Evolutionary conservation across 805 yeast genomes (phyloP).

Genomic region (Yamadazyma tumulicola): DNA sequence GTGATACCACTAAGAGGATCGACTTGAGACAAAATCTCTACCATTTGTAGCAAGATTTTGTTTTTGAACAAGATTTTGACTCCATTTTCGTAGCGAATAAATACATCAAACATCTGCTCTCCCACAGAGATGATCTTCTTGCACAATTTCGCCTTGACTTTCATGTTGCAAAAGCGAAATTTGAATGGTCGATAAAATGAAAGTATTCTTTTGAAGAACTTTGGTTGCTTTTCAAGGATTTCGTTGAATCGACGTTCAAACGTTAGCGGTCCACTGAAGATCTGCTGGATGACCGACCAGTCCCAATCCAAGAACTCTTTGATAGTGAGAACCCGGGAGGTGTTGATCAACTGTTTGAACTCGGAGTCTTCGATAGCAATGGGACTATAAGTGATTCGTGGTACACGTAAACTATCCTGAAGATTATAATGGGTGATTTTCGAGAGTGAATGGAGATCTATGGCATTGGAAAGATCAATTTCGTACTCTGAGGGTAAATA

Average conservation of each 20-base stretch:
- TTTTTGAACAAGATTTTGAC: conserved; percentile 61
- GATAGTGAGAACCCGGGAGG: conserved; percentile 69
- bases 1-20: conserved; percentile 76
- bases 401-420: not conserved
- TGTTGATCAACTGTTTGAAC: conserved; percentile 60
- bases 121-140: conserved; percentile 68
- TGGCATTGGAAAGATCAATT: conserved; percentile 9
- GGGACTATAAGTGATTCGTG: conserved; percentile 3
- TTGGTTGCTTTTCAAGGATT: conserved; percentile 65
- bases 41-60: conserved; percentile 81
- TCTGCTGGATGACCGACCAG: conserved; percentile 68
- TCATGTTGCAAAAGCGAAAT: conserved; percentile 55
- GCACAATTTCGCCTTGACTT: conserved; percentile 40
- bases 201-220: conserved; percentile 76
- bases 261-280: conserved; percentile 81
- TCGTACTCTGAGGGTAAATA: conserved; percentile 12
- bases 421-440: conserved; percentile 11
- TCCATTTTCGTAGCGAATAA: conserved; percentile 65
- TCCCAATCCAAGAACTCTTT: conserved; percentile 85
- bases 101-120: conserved; percentile 63
- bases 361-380: conserved; percentile 54
- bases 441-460: conserved; percentile 10
- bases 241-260: conserved; percentile 76
- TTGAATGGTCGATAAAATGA: conserved; percentile 93
- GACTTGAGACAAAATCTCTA: conserved; percentile 82